Evolutionary conservation across 1,284 basidiomycete species (phyloP), one percentile per base, ranked within the genome.

Genomic region (Coniferiporia sulphurascens): DNA sequence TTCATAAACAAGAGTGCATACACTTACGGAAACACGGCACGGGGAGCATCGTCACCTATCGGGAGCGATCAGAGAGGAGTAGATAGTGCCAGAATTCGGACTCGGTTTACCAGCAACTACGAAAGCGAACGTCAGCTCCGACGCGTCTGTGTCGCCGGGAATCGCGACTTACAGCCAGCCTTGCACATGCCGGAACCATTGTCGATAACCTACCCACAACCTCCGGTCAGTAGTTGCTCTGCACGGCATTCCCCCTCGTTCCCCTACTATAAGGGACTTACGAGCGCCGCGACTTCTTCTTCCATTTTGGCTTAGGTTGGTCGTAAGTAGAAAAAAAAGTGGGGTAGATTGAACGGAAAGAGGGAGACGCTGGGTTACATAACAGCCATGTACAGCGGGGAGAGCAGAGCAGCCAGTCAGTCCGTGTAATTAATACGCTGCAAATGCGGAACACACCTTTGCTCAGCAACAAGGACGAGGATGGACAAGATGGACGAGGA

Each of bases 151-250:
- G 55, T 43, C 6, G 67, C 64, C 38, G 48, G 50, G 35, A 3
- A 36, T 41, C 48, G 46, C 48, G 0, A 73, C 76, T 64, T 66
- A 76, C 76, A 78, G 62, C 85, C 84, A 73, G 84, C 84, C 75
- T 87, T 87, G 78, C 85, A 86, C 84, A 86, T 86, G 72, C 85
- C 84, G 66, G 79, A 84, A 69, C 82, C 79, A 74, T 84, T 84
- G 74, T 84, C 82, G 64, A 84, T 81, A 68, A 84, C 81, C 78
- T 81, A 34, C 1, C 51, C 35, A 13, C 38, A 35, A 44, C 45
- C 27, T 10, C 19, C 27, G 41, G 41, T 53, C 35, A 59, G 48
- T 48, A 41, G 1, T 27, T 50, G 34, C 27, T 49, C 38, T 8
- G 38, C 9, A 12, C 3, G 3, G 9, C 3, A 15, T 15, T 41